Percentiles rank a stretch among this genome's conserved stretches.
phyloP scores from a whole-genome alignment of 208 protist species.

The Trypanosoma avium region DNA sequence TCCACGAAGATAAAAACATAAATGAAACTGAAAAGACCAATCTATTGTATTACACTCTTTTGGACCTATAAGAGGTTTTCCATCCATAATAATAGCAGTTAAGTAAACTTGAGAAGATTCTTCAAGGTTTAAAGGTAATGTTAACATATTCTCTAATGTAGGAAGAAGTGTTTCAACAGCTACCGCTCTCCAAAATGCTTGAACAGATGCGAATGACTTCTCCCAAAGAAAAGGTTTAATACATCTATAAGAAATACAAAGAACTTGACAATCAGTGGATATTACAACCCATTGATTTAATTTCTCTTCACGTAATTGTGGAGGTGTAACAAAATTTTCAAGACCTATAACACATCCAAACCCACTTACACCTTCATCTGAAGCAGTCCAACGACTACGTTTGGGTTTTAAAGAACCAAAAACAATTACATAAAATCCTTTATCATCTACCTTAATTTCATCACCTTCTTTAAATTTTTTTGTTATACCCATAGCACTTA shows the following conservation, averaged over 20 bases:
- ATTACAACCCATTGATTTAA: constrained; percentile 62
- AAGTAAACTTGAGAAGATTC: constrained; percentile 54
- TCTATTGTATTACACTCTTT: constrained; percentile 55
- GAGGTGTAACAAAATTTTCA: constrained; percentile 56
- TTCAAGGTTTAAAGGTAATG: constrained; percentile 39
- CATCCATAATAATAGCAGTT: constrained; percentile 49
- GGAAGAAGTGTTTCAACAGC: constrained; percentile 68
- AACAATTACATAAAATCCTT: constrained; percentile 70
- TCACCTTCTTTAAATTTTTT: constrained; percentile 59
- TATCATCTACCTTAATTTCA: constrained; percentile 59
- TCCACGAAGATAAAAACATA: constrained; percentile 81
- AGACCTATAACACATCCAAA: constrained; percentile 74
- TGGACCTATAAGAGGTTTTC: constrained; percentile 75
- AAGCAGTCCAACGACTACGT: constrained; percentile 62
- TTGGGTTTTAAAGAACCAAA: constrained; percentile 71
- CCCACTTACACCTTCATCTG: constrained; percentile 45
- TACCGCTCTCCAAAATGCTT: constrained; percentile 75
- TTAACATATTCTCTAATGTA: constrained; percentile 58
- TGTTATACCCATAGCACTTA: constrained; percentile 68
- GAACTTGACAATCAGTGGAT: constrained; percentile 57
- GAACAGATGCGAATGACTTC: constrained; percentile 66
- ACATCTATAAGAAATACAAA: constrained; percentile 75
- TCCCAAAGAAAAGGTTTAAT: constrained; percentile 75
- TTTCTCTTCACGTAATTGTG: constrained; percentile 40
- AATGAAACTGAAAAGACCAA: constrained; percentile 54